Conservation (phyloP, 2,329 filamentous ascomycete species). For the Beauveria scarabaeidicola region DNA sequence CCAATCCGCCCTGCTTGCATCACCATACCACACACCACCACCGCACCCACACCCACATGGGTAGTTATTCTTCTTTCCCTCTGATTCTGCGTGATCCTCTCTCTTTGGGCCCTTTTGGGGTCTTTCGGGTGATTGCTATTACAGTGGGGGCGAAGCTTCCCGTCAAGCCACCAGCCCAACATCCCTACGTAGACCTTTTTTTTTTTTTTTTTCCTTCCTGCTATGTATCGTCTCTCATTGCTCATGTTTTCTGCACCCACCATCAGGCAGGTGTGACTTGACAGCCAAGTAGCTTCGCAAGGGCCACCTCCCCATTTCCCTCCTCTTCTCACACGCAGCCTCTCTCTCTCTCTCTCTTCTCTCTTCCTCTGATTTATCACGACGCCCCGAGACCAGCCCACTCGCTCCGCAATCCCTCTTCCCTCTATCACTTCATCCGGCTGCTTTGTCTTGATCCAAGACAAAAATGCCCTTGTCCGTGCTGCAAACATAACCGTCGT, state of each 20-base stretch:
- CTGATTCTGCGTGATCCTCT: neutral
- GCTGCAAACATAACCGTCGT: neutral
- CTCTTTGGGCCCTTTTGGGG: neutral
- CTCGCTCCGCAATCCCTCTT: neutral
- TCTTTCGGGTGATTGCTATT: neutral
- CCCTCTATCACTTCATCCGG: neutral
- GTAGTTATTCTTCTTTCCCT: neutral
- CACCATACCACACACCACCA: too few species aligned
- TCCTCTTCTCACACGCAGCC: neutral
- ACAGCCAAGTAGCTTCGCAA: too few species aligned
- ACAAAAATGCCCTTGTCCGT: neutral
- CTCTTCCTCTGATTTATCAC: neutral
- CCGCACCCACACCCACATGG: too few species aligned
- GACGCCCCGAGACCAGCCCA: neutral
- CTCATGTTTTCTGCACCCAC: too few species aligned
- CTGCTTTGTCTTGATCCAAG: neutral
- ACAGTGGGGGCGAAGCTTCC: constrained; percentile 11
- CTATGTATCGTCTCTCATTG: neutral
- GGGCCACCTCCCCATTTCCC: too few species aligned
- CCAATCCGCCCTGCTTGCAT: too few species aligned
- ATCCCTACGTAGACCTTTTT: neutral
- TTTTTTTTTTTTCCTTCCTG: neutral
- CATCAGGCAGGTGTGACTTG: too few species aligned
- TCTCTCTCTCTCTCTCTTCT: neutral
- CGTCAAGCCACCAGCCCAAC: neutral